Percentiles rank a stretch among this genome's conserved stretches.
phyloP scores from a whole-genome alignment of 2,329 filamentous ascomycete genomes.

The Penicillium sp. region DNA sequence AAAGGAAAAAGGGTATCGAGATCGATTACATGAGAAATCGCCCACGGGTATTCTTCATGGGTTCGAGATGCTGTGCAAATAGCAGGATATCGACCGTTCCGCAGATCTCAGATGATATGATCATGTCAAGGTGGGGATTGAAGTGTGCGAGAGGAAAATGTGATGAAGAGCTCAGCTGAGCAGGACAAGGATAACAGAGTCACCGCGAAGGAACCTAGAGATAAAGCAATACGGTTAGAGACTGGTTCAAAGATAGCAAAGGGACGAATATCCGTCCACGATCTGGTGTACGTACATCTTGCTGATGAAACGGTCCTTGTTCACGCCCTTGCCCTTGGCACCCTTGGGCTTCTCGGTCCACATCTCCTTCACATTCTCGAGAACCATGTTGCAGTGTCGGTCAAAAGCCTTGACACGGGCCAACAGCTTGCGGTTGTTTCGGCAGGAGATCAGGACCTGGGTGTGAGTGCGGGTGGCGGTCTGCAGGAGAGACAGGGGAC shows the following conservation, averaged over 20 bases:
- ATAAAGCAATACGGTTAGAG: neutral
- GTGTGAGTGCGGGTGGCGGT: conserved; percentile 92
- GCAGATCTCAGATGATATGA: conserved; percentile 9
- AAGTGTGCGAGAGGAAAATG: conserved; percentile 9
- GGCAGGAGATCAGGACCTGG: conserved; percentile 94
- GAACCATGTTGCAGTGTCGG: conserved; percentile 97
- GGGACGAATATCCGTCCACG: neutral
- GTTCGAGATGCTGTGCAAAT: conserved; percentile 13
- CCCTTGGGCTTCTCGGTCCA: conserved; percentile 93
- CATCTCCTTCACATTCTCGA: conserved; percentile 98
- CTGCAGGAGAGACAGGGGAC: conserved; percentile 89
- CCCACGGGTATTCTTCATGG: conserved; percentile 5
- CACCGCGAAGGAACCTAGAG: conserved; percentile 75
- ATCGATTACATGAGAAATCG: conserved; percentile 25
- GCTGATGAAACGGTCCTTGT: conserved; percentile 97
- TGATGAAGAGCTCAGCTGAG: conserved; percentile 59
- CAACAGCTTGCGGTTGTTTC: conserved; percentile 97
- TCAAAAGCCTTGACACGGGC: conserved; percentile 98
- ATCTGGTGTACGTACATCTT: conserved; percentile 72
- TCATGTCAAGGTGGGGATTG: conserved; percentile 13
- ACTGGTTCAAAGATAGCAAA: neutral
- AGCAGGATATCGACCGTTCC: conserved; percentile 13
- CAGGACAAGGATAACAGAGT: conserved; percentile 83
- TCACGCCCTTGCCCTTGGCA: conserved; percentile 88
- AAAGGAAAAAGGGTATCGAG: conserved; percentile 29